Evolutionary conservation across 805 yeast species (phyloP).

Genomic region (Candida boleticola): DNA sequence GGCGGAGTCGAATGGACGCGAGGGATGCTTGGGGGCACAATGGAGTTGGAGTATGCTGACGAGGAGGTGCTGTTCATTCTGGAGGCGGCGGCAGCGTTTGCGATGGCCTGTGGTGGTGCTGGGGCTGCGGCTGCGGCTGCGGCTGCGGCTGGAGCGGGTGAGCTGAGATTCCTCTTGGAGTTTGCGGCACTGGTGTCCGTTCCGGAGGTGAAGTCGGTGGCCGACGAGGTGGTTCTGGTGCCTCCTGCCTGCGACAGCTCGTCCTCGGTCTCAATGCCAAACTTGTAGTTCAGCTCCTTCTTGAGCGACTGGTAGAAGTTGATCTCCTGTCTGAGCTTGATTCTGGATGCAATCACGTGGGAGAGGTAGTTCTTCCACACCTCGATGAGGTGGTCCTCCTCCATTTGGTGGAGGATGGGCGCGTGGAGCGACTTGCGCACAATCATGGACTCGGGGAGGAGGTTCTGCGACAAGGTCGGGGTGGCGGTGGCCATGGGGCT

Average conservation of each 20-base stretch:
- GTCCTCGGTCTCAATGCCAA: slow-evolving; percentile 3
- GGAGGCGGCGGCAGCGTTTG: background rate
- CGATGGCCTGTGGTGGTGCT: background rate
- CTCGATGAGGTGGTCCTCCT: slow-evolving; percentile 8
- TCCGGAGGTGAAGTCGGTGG: background rate
- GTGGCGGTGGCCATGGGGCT: slow-evolving; percentile 31
- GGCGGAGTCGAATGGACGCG: background rate
- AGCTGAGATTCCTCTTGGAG: background rate
- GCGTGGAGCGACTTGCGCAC: slow-evolving; percentile 3
- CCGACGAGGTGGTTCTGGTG: background rate
- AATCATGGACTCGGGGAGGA: background rate
- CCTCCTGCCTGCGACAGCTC: slow-evolving; percentile 1
- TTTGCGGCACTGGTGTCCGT: background rate
- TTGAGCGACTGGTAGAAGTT: slow-evolving; percentile 25
- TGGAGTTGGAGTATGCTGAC: background rate
- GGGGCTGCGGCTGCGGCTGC: background rate
- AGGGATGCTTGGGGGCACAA: background rate
- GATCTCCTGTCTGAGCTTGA: slow-evolving; percentile 41
- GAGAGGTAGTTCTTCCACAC: slow-evolving; percentile 36
- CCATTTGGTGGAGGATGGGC: background rate
- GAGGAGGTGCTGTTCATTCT: background rate
- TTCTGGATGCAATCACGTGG: slow-evolving; percentile 35
- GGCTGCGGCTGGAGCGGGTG: background rate
- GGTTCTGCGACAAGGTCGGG: background rate
- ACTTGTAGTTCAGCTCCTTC: slow-evolving; percentile 5